A percentile compares a stretch with the other conserved stretches of the same genome.
Evolutionary conservation across 2,329 filamentous ascomycete genomes (phyloP).

Genomic region (Aspergillus jensenii): DNA sequence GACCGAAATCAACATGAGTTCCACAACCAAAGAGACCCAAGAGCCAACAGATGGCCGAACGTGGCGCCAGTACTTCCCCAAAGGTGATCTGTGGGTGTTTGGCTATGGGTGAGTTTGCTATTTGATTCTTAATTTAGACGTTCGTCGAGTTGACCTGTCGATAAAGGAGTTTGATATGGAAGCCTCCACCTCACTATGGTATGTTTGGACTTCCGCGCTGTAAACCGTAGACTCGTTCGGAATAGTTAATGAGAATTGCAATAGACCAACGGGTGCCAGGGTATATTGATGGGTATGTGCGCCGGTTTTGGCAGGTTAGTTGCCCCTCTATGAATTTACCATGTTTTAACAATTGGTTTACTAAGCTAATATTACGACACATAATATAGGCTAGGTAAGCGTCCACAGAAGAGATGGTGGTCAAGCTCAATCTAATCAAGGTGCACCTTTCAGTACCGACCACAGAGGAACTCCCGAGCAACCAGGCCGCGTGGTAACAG

Average conservation of each 20-base stretch:
- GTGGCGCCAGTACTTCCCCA: constrained; percentile 46
- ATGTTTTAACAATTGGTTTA: background rate
- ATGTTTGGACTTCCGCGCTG: constrained; percentile 31
- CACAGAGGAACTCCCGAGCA: constrained; percentile 86
- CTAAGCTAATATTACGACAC: background rate
- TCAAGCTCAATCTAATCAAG: constrained; percentile 9
- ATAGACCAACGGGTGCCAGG: constrained; percentile 81
- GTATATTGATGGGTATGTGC: constrained; percentile 89
- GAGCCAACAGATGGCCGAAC: constrained; percentile 31
- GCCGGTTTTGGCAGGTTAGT: constrained; percentile 95
- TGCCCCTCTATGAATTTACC: background rate
- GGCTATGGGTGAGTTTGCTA: constrained; percentile 76
- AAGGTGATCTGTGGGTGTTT: constrained; percentile 87
- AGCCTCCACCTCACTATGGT: constrained; percentile 95
- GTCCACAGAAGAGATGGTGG: background rate
- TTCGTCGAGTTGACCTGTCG: constrained; percentile 9
- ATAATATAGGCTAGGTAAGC: constrained; percentile 32
- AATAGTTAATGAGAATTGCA: constrained; percentile 1
- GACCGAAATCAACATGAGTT: background rate
- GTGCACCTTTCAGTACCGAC: constrained; percentile 66
- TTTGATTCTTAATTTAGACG: background rate
- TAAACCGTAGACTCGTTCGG: background rate
- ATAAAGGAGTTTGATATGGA: constrained; percentile 89
- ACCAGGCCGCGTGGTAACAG: constrained; percentile 87
- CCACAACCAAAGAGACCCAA: constrained; percentile 18